Evolutionary conservation across 2,329 filamentous ascomycete species (phyloP).

Genomic region (Fusarium clavum): DNA sequence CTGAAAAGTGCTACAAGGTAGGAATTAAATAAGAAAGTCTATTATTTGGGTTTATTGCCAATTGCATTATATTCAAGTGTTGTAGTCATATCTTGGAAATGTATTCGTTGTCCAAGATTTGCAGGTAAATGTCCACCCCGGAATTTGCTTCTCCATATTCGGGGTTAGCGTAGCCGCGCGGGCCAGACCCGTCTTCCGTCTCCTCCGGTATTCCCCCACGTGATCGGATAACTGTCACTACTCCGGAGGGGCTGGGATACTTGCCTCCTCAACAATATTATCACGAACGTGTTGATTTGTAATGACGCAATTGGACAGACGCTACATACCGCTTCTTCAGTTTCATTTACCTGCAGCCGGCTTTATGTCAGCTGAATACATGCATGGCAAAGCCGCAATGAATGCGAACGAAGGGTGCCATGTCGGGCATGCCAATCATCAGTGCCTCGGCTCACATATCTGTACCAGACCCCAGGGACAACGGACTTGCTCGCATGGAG

Average conservation of each 20-base stretch:
- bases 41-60: too few species aligned
- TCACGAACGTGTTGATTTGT: neutral
- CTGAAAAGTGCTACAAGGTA: too few species aligned
- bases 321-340: rapidly evolving
- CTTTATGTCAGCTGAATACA: too few species aligned
- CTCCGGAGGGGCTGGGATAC: neutral
- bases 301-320: neutral
- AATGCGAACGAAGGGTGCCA: too few species aligned
- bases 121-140: neutral
- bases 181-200: neutral
- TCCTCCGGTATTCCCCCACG: conserved; percentile 3
- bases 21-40: too few species aligned
- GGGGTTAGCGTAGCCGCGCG: conserved; percentile 2
- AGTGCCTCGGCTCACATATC: too few species aligned
- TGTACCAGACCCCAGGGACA: too few species aligned
- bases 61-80: too few species aligned
- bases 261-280: neutral
- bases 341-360: neutral
- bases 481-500: too few species aligned
- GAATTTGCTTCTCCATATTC: neutral
- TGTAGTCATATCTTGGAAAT: neutral
- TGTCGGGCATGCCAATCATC: too few species aligned
- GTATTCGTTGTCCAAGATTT: neutral
- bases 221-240: conserved; percentile 21
- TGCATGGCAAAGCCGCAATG: too few species aligned